A percentile compares a stretch with the other conserved stretches of the same genome.
These are phyloP conservation scores for Sarocladium brachiariae DNA, from an alignment of 2,329 filamentous ascomycete genomes.

Conservation along the genomic window DNA sequence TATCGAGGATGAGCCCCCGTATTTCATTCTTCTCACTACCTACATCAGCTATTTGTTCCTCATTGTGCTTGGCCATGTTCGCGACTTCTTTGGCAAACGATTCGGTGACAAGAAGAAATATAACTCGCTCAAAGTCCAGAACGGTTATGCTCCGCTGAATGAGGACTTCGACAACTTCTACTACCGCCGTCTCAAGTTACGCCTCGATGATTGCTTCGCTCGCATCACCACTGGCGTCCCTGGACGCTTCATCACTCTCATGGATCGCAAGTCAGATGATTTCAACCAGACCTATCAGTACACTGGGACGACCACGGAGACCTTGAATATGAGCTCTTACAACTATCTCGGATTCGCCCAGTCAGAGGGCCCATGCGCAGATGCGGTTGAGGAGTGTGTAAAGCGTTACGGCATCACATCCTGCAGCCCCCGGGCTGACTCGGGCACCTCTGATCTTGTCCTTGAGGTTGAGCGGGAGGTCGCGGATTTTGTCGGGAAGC, in stretches of 20 bases:
- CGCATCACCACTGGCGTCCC: constrained; percentile 89
- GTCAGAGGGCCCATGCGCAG: constrained; percentile 92
- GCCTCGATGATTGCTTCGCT: constrained; percentile 95
- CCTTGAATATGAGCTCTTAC: constrained; percentile 98
- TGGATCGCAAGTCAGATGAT: constrained; percentile 86
- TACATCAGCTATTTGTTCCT: constrained; percentile 97
- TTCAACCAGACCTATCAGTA: constrained; percentile 87
- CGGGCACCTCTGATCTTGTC: constrained; percentile 80
- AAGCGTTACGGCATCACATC: constrained; percentile 79
- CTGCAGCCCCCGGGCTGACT: constrained; percentile 74
- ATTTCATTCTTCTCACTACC: constrained; percentile 94
- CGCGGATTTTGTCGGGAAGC: constrained; percentile 89
- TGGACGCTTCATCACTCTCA: constrained; percentile 84
- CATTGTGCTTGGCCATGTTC: constrained; percentile 89
- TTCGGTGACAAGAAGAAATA: constrained; percentile 81
- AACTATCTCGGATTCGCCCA: constrained; percentile 99
- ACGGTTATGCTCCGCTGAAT: constrained; percentile 92
- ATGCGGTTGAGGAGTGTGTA: constrained; percentile 80
- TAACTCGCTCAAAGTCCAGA: constrained; percentile 69
- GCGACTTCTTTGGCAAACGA: constrained; percentile 96
- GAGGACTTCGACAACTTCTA: constrained; percentile 99
- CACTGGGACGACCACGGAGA: constrained; percentile 87
- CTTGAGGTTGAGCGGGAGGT: constrained; percentile 85
- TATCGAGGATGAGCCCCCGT: constrained; percentile 89
- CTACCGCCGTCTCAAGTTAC: constrained; percentile 81